Conservation (phyloP, 306 rosid genomes). For the Dalbergia cultrata region DNA sequence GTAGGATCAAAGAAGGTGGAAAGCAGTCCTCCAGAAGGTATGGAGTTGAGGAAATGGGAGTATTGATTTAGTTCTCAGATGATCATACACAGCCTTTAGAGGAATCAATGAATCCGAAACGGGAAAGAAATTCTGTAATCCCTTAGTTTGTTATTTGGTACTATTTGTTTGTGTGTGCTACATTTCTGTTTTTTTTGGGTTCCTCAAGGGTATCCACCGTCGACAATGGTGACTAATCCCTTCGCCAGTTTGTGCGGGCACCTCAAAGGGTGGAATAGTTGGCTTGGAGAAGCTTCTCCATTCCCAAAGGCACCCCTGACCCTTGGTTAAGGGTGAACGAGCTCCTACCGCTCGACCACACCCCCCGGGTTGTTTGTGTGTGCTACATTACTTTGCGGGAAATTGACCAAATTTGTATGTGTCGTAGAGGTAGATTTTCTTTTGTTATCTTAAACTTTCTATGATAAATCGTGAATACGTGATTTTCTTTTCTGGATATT, state of each 20-base stretch:
- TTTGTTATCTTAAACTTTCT: conserved; percentile 17
- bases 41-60: conserved; percentile 98
- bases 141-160: not conserved
- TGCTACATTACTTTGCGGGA: conserved; percentile 17
- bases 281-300: no score
- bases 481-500: not conserved
- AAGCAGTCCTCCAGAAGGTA: conserved; percentile 97
- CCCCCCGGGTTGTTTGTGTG: conserved; percentile 23
- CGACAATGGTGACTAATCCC: no score
- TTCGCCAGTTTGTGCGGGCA: no score
- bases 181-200: no score
- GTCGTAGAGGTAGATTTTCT: conserved; percentile 38
- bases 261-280: no score
- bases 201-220: no score
- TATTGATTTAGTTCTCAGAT: conserved; percentile 45
- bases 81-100: not conserved
- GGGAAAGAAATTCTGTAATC: not conserved
- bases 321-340: no score
- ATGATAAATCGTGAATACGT: not conserved
- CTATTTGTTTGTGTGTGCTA: conserved; percentile 19
- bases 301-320: no score
- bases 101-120: not conserved
- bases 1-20: conserved; percentile 93
- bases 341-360: no score
- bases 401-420: conserved; percentile 39